Evolutionary conservation across 2,329 filamentous ascomycete species (phyloP).

Genomic region (Colletotrichum higginsianum): DNA sequence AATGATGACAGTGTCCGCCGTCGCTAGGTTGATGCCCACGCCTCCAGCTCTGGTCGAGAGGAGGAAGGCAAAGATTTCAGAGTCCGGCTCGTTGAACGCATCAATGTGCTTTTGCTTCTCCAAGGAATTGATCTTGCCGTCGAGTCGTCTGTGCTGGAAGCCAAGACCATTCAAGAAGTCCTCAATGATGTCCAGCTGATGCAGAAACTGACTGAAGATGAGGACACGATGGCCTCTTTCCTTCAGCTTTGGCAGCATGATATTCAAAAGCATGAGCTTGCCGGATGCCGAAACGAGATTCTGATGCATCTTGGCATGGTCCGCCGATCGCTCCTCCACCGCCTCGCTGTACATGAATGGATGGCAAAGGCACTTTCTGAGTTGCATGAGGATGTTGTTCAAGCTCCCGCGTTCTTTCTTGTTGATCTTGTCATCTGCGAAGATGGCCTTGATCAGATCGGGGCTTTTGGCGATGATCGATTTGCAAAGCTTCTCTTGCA

Average conservation of each 20-base stretch:
- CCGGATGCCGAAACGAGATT: constrained; percentile 93
- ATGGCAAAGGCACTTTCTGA: constrained; percentile 95
- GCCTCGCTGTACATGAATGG: constrained; percentile 93
- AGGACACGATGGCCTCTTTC: constrained; percentile 91
- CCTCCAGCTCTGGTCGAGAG: constrained; percentile 95
- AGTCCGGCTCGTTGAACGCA: constrained; percentile 89
- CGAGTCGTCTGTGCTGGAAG: constrained; percentile 83
- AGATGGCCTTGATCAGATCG: constrained; percentile 88
- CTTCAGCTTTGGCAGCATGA: constrained; percentile 89
- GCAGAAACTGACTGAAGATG: constrained; percentile 95
- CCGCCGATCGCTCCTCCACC: constrained; percentile 85
- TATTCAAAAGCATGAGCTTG: constrained; percentile 86
- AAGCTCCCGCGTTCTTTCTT: constrained; percentile 82
- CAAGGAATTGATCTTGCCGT: constrained; percentile 84
- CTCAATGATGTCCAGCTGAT: constrained; percentile 90
- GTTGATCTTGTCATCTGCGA: constrained; percentile 78
- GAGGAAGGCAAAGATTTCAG: constrained; percentile 88
- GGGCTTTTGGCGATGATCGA: constrained; percentile 94
- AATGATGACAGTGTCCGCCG: constrained; percentile 97
- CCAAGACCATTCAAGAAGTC: constrained; percentile 88
- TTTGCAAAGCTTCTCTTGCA: constrained; percentile 95
- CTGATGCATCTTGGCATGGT: constrained; percentile 74
- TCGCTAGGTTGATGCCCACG: constrained; percentile 97
- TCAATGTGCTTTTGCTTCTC: constrained; percentile 97
- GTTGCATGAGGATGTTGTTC: constrained; percentile 95